Percentiles rank a stretch among this genome's conserved stretches.
Conservation (phyloP, 2,329 filamentous ascomycete genomes). For the Trichoderma breve region DNA sequence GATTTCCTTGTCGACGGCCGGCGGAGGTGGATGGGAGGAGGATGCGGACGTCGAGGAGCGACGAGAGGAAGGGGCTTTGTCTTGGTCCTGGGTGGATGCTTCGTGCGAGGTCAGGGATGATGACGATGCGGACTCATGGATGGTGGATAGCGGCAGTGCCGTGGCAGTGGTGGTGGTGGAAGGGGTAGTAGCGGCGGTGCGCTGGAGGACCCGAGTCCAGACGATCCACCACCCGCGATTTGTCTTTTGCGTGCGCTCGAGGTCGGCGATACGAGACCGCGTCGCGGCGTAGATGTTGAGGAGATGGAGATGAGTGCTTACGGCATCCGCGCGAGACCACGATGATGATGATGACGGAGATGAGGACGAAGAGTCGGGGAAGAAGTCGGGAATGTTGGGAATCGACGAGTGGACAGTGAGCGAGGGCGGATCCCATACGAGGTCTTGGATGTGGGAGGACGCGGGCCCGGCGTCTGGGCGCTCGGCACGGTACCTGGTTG, state of each 20-base stretch:
- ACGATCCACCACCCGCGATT: conserved; percentile 68
- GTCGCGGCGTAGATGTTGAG: conserved; percentile 54
- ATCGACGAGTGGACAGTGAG: conserved; percentile 62
- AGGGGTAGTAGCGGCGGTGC: conserved; percentile 25
- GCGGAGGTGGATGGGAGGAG: not conserved
- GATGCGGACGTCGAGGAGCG: not conserved
- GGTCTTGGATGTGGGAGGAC: conserved; percentile 54
- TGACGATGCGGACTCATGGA: conserved; percentile 25
- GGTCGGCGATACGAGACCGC: conserved; percentile 41
- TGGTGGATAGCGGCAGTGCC: conserved; percentile 27
- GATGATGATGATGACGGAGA: conserved; percentile 18
- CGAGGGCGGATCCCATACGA: conserved; percentile 59
- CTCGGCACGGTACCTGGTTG: conserved; percentile 57
- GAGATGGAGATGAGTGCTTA: conserved; percentile 64
- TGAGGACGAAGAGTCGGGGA: conserved; percentile 19
- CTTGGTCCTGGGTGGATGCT: not conserved
- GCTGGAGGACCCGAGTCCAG: conserved; percentile 57
- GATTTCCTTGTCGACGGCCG: conserved; percentile 53
- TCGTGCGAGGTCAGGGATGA: conserved; percentile 21
- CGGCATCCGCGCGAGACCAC: conserved; percentile 62
- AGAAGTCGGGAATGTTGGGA: conserved; percentile 60
- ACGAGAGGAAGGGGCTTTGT: not conserved
- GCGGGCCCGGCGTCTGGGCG: conserved; percentile 36
- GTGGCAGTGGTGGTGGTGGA: conserved; percentile 7
- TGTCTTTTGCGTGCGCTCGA: conserved; percentile 65